phyloP scores from a whole-genome alignment of 495 filamentous ascomycete species.

The Aspergillus sclerotioniger region DNA sequence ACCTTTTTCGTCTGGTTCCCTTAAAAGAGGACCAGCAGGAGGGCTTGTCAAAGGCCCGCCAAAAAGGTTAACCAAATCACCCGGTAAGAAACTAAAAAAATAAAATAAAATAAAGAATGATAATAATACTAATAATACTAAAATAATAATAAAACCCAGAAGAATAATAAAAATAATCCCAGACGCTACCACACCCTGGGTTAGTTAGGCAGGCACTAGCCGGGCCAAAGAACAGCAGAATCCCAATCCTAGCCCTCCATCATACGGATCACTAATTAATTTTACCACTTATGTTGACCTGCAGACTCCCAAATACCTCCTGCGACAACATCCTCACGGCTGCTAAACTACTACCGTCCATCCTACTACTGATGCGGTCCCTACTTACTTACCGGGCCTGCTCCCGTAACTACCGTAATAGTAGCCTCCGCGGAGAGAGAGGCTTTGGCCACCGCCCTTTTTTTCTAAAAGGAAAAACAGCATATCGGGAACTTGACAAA shows the following conservation, averaged over 20 bases:
- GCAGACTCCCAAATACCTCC: conserved; percentile 11
- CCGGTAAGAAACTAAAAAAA: background rate
- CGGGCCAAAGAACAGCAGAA: background rate
- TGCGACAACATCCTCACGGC: background rate
- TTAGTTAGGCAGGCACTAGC: background rate
- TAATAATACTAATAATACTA: conserved; percentile 14
- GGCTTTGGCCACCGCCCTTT: background rate
- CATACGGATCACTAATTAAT: conserved; percentile 14
- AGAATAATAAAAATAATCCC: conserved; percentile 2
- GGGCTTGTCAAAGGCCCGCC: conserved; percentile 8
- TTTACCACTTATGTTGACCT: conserved; percentile 18
- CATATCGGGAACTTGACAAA: background rate
- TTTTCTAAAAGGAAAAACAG: too few relatives aligned
- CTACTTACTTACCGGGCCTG: background rate
- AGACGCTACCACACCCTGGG: background rate
- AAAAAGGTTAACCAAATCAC: conserved; percentile 10
- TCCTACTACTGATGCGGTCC: conserved; percentile 5
- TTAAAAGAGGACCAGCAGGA: conserved; percentile 8
- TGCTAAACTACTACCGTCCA: background rate
- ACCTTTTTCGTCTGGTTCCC: conserved; percentile 9
- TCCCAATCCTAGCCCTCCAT: background rate
- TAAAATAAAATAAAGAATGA: conserved; percentile 5
- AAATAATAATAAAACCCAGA: conserved; percentile 11
- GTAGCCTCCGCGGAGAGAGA: background rate
- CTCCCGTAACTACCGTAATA: background rate